Evolutionary conservation across 208 protist genomes (phyloP).

Genomic region (Acanthamoeba royreba): DNA sequence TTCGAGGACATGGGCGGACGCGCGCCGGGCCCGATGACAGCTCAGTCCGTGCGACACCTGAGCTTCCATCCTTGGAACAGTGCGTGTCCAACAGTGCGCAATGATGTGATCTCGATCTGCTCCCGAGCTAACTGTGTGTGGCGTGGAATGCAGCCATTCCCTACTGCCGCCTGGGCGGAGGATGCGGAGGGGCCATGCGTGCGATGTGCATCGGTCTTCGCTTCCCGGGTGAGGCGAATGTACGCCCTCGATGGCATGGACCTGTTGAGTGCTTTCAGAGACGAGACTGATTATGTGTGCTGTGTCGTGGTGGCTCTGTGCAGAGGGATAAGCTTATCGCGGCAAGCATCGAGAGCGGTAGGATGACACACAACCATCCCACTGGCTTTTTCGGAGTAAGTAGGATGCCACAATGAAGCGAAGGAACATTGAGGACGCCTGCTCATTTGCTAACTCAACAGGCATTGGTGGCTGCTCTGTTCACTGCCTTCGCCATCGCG

Average conservation of each 20-base stretch:
- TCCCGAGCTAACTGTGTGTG: not conserved
- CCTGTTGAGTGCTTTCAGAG: too few relatives aligned
- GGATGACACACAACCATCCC: conserved; percentile 63
- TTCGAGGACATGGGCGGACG: conserved; percentile 55
- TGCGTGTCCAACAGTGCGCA: not conserved
- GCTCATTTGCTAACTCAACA: too few relatives aligned
- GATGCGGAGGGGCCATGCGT: conserved; percentile 60
- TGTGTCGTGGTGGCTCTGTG: too few relatives aligned
- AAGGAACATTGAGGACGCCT: too few relatives aligned
- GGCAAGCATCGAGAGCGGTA: conserved; percentile 49
- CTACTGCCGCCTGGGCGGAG: conserved; percentile 15
- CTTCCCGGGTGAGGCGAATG: conserved; percentile 1
- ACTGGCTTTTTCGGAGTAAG: conserved; percentile 58
- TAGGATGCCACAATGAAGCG: too few relatives aligned
- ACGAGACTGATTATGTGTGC: too few relatives aligned
- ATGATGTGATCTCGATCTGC: not conserved
- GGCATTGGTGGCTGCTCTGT: conserved; percentile 26
- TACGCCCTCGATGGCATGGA: not conserved
- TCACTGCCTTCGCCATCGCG: conserved; percentile 56
- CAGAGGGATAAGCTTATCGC: conserved; percentile 8
- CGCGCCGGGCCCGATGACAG: conserved; percentile 33
- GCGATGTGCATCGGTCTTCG: conserved; percentile 64
- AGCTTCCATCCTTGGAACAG: not conserved
- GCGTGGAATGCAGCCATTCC: not conserved
- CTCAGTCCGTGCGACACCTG: not conserved